Evolutionary conservation across 352 stramenopile genomes (phyloP).

Genomic region (Phytophthora sojae): DNA sequence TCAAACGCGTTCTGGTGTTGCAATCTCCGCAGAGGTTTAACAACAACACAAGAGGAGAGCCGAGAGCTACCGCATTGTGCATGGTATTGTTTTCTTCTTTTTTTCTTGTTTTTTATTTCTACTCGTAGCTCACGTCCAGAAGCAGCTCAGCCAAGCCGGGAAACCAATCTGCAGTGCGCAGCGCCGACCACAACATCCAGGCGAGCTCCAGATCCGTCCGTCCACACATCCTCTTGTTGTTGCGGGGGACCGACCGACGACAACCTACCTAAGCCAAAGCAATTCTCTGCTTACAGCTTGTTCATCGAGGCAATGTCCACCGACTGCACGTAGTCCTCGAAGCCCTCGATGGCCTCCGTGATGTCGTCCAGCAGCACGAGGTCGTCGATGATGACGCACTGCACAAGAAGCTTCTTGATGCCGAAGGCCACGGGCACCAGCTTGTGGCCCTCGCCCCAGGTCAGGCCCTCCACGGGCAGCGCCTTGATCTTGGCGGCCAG

Average conservation of each 20-base stretch:
- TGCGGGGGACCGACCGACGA: not conserved
- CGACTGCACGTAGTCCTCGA: constrained; percentile 88
- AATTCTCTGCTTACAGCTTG: constrained; percentile 69
- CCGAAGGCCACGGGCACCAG: constrained; percentile 85
- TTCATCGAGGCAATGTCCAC: constrained; percentile 91
- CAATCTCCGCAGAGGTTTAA: not conserved
- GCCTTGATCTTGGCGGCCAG: constrained; percentile 82
- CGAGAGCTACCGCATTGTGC: not conserved
- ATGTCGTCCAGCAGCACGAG: constrained; percentile 85
- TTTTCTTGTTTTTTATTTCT: constrained; percentile 39
- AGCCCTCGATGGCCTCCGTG: constrained; percentile 79
- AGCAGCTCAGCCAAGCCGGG: constrained; percentile 17
- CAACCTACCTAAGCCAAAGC: constrained; percentile 38
- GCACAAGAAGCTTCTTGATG: constrained; percentile 88
- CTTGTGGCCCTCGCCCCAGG: constrained; percentile 86
- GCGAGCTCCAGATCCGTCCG: constrained; percentile 9
- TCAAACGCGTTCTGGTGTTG: not conserved
- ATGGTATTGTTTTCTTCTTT: constrained; percentile 25
- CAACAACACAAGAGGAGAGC: not conserved
- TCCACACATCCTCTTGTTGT: too few species aligned
- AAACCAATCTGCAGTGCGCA: not conserved
- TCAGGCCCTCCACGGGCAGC: constrained; percentile 72
- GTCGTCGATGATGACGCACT: constrained; percentile 87
- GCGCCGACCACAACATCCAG: not conserved
- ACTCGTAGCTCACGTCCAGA: constrained; percentile 28